Evolutionary conservation across 2,329 filamentous ascomycete species (phyloP).

Genomic region (Calonectria pauciramosa): DNA sequence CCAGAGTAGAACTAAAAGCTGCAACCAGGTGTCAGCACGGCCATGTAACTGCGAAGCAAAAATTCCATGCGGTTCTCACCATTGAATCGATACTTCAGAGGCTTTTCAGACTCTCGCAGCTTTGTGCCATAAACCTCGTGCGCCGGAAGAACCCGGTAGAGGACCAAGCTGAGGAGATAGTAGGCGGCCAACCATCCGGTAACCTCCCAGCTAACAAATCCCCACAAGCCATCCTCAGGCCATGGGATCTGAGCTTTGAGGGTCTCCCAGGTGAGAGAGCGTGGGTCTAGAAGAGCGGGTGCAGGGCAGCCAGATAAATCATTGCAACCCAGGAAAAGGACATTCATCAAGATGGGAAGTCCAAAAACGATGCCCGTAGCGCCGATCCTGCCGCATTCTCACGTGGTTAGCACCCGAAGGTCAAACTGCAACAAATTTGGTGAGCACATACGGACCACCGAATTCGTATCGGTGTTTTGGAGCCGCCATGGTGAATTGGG

Average conservation of each 20-base stretch:
- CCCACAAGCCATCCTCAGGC: conserved; percentile 75
- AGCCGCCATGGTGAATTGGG: conserved; percentile 25
- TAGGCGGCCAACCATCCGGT: conserved; percentile 79
- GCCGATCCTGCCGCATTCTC: conserved; percentile 68
- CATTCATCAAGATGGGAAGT: conserved; percentile 80
- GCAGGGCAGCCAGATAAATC: conserved; percentile 89
- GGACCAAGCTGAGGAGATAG: conserved; percentile 78
- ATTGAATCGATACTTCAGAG: conserved; percentile 84
- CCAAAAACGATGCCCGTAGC: conserved; percentile 81
- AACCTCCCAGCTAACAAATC: conserved; percentile 76
- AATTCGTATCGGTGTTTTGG: conserved; percentile 47
- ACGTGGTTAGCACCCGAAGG: not conserved
- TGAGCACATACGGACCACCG: conserved; percentile 49
- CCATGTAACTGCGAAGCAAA: no score
- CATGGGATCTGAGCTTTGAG: conserved; percentile 84
- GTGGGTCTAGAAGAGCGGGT: conserved; percentile 79
- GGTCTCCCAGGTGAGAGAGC: conserved; percentile 74
- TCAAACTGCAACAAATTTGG: not conserved
- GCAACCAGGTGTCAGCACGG: not conserved
- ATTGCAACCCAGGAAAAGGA: conserved; percentile 86
- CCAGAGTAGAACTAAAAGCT: conserved; percentile 81
- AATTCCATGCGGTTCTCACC: conserved; percentile 55
- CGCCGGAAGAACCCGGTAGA: conserved; percentile 82
- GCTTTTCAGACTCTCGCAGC: conserved; percentile 73
- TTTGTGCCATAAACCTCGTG: conserved; percentile 76